Base-by-base conservation (phyloP, 345 rosid species). In the Ailanthus altissimus region DNA sequence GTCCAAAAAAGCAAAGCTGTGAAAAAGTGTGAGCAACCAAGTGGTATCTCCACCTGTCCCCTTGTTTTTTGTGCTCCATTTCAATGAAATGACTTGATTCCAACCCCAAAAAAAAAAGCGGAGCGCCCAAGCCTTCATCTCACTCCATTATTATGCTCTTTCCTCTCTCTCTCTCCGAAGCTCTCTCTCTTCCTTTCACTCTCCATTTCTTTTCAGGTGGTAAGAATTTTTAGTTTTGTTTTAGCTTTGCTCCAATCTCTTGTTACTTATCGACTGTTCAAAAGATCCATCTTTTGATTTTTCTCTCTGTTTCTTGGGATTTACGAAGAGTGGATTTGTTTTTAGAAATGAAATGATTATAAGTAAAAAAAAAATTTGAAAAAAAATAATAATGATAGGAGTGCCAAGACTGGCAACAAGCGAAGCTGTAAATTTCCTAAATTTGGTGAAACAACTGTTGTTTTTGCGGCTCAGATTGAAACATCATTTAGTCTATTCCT, bases 401-500 rank as follows among this genome's bases (percentile, higher is more conserved):
- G 58, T 40, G 25, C 18, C 32, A 15, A 28, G 65, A n/a, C 21
- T 15, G 46, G 67, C n/a, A 36, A 36, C 46, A 72, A 21, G 69
- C 43, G 74, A 74, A 26, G 62, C 74, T 66, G 20, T 51, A 32
- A 28, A 5, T 65, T 26, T 77, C 70, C 87, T 75, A 79, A 77
- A 82, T 65, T 61, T 77, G 80, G 83, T 42, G 81, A 54, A 77
- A 79, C 81, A 74, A 40, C 10, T 73, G 21, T 21, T 73, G 6
- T 61, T 53, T 78, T 54, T 73, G 80, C 70, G 67, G 79, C 85
- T 75, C 75, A 67, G 85, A 76, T 85, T 72, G 83, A 74, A 75
- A 73, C 67, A 78, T 71, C 77, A 64, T 47, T 84, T 83, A 75
- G 82, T 53, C 54, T 26, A 3, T 28, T 73, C 54, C 60, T 77